phyloP scores from a whole-genome alignment of 768 basidiomycete species.

The Sutorius australiensis region DNA sequence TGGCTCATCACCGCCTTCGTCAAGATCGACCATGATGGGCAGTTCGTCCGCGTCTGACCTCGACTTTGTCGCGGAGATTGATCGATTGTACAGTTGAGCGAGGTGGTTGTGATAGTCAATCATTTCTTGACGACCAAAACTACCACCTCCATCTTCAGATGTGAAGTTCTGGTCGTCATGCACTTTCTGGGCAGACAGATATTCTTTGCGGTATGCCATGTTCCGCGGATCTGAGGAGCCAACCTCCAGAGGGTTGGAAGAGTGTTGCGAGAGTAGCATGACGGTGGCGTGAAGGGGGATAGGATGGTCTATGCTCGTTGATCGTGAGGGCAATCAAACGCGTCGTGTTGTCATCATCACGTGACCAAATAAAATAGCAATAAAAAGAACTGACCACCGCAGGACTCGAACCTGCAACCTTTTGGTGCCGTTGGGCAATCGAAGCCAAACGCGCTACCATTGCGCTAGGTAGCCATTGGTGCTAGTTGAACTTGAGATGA shows the following conservation, averaged over 20 bases:
- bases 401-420: constrained; percentile 98
- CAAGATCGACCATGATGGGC: constrained; percentile 41
- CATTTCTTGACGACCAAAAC: constrained; percentile 38
- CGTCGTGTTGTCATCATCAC: constrained; percentile 17
- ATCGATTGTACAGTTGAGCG: constrained; percentile 37
- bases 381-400: constrained; percentile 64
- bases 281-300: constrained; percentile 1
- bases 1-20: constrained; percentile 42
- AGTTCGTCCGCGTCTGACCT: constrained; percentile 22
- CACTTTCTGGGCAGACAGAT: constrained; percentile 34
- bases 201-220: constrained; percentile 40
- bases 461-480: constrained; percentile 73
- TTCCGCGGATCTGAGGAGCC: constrained; percentile 58
- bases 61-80: constrained; percentile 20
- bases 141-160: constrained; percentile 51
- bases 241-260: constrained; percentile 70
- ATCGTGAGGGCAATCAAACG: background rate
- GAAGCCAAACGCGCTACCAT: constrained; percentile 97
- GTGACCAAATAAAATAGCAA: constrained; percentile 8
- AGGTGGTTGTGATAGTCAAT: constrained; percentile 51
- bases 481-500: rapidly evolving
- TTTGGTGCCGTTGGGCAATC: constrained; percentile 75
- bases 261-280: constrained; percentile 58
- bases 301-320: background rate
- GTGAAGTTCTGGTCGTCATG: constrained; percentile 31